Evolutionary conservation across 2,329 filamentous ascomycete species (phyloP), one percentile per base, ranked within the genome.

Genomic region (Ceratocystis harringtonii): DNA sequence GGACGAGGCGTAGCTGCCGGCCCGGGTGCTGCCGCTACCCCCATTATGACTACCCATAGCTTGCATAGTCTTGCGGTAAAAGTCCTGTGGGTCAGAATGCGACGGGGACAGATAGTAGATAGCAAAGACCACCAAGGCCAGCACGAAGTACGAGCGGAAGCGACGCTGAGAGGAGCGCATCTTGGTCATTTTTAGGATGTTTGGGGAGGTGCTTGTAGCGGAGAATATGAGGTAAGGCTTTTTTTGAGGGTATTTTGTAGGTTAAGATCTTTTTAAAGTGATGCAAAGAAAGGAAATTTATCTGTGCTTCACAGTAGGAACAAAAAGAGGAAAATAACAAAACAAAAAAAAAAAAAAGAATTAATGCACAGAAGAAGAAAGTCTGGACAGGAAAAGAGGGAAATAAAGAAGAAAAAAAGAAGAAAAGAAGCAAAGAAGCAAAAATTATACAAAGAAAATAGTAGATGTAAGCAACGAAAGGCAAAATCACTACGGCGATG

Each of bases 41-140:
- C 68, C 68, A 4, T 69, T 71, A 63, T 70, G 72, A 50, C 74
- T 74, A 67, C 79, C 77, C 70, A 86, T 74, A 7, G 81, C 83
- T 66, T 80, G 75, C 70, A 81, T 77, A 30, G 84, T 86, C 74
- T 80, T 83, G 68, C 78, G 76, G 75, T 85, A 85, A 70, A 86
- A 86, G 70, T 83, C 82, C 55, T 79, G 76, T 12, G 66, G 66
- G 52, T 67, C 66, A 8, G 63, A 65, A 41, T 57, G 60, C 12
- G 63, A 65, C 15, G 66, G 63, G 7, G 66, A 65, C 5, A 67
- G 48, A 63, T 65, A 67, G 66, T 67, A 67, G 52, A 67, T 55
- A 10, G 50, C 60, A 52, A 67, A 67, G 60, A 65, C 45, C 10
- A 67, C 32, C 41, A 65, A 55, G 12, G 63, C 63, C 19, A 67